Evolutionary conservation across 768 basidiomycete species (phyloP), one percentile per base, ranked within the genome.

Genomic region (Tricholoma bakamatsutake): DNA sequence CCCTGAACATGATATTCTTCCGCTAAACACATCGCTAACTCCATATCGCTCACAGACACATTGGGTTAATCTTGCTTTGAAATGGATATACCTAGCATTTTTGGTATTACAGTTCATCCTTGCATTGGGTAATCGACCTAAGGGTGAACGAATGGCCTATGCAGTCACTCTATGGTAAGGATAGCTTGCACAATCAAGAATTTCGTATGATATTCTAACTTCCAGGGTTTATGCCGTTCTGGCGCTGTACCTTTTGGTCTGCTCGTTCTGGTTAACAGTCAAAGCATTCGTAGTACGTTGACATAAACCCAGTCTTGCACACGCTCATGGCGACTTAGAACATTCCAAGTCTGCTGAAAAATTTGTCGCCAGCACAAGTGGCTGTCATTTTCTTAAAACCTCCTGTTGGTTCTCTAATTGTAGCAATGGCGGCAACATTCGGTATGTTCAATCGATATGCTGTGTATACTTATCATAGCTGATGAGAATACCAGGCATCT

Each of bases 21-120:
- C 27, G 4, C 11, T 35, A 45, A 17, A n/a, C 8, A 9, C 18
- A 42, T 42, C 55, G 24, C 35, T 58, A 2, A 56, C 40, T 18
- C 30, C 24, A 28, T 45, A 5, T 30, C 45, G 9, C 49, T 49
- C 30, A 10, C 58, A 92, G 93, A 95, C 93, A 13, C 85, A 91
- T 61, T 96, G 91, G 91, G 75, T 94, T 42, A 97, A 97, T 64
- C 59, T 84, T 42, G 82, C 73, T 12, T 76, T 94, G 54, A 87
- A 90, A 74, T 94, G 93, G 91, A 73, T 92, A 17, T 97, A 96
- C 67, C 76, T 96, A 40, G 78, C 84, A 2, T 89, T 93, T 75
- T 75, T 98, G 35, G 90, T 83, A 13, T 72, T 98, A 28, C 95
- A 82, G 56, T 80, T 80, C 55, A 71, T 80, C 51, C 73, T 87